Base-by-base conservation (phyloP, 345 rosid species). In the Euphorbia tirucalli region DNA sequence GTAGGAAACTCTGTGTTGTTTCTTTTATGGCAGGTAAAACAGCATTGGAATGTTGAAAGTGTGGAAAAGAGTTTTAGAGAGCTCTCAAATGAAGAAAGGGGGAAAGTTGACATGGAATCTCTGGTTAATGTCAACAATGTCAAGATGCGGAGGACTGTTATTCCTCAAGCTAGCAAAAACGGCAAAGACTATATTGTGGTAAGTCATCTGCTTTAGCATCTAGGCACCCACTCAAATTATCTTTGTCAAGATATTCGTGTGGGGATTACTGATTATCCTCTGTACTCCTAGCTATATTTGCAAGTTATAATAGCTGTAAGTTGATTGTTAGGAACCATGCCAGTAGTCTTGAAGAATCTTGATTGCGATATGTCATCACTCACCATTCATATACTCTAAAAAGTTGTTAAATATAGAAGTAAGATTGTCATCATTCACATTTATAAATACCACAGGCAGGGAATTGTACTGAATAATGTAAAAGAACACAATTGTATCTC, bases 121-220 rank as follows among this genome's bases (percentile, higher is more conserved):
- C 52, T 77, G 7, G 74, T 74, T 39, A 77, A 71, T 61, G 41
- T 81, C 63, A 71, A 81, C 60, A 71, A 74, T 75, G 30, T 48
- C 43, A 71, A 32, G 63, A 39, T 7, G 50, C 68, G 60, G 43
- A 75, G 61, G 63, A 21, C 32, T 55, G 41, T 61, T n/a, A 27
- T 27, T 50, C 74, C 71, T 18, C 61, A 71, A 32, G 32, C 60
- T 18, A 64, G 39, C 61, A 65, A 73, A 32, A 22, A 15, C 18
- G 15, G 58, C 62, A 76, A 80, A 77, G 77, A 74, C 59, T 66
- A 67, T 73, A 73, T 74, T 39, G 77, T 77, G 80, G 78, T 75
- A 35, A 61, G 35, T 41, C 19, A 44, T 54, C 44, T 65, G 39
- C 56, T 43, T 25, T 52, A 49, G 11, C 56, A 24, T 44, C 22